Evolutionary conservation across 139 green algal genomes (phyloP).

Genomic region (Volvox africanus): DNA sequence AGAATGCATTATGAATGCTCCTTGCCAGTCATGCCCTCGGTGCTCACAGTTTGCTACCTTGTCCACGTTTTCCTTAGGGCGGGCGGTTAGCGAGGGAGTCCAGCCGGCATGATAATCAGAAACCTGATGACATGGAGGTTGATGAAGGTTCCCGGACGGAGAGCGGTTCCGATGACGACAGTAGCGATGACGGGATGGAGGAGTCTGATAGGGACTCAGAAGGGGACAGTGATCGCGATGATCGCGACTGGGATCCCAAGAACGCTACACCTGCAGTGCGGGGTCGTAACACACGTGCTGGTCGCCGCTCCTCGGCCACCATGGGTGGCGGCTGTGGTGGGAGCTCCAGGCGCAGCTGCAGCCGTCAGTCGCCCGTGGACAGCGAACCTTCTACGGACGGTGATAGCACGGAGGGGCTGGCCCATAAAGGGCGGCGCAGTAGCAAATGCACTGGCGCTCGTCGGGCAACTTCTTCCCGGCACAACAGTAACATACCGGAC

Average conservation of each 20-base stretch:
- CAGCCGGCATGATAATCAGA: too few relatives aligned
- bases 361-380: neutral
- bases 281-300: slow-evolving; percentile 1
- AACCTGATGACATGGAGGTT: too few relatives aligned
- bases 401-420: too few relatives aligned
- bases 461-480: neutral
- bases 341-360: neutral
- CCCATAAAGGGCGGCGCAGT: neutral
- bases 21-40: too few relatives aligned
- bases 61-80: too few relatives aligned
- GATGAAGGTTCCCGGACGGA: too few relatives aligned
- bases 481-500: neutral
- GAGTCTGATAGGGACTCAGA: neutral
- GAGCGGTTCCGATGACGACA: neutral
- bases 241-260: slow-evolving; percentile 64
- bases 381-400: neutral
- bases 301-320: slow-evolving; percentile 3
- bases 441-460: neutral
- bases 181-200: neutral
- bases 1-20: too few relatives aligned
- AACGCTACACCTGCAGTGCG: slow-evolving; percentile 55
- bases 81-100: too few relatives aligned
- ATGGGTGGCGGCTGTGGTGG: neutral
- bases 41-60: too few relatives aligned
- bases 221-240: slow-evolving; percentile 23